phyloP scores from a whole-genome alignment of 495 filamentous ascomycete species.

The Bacidia rubella region DNA sequence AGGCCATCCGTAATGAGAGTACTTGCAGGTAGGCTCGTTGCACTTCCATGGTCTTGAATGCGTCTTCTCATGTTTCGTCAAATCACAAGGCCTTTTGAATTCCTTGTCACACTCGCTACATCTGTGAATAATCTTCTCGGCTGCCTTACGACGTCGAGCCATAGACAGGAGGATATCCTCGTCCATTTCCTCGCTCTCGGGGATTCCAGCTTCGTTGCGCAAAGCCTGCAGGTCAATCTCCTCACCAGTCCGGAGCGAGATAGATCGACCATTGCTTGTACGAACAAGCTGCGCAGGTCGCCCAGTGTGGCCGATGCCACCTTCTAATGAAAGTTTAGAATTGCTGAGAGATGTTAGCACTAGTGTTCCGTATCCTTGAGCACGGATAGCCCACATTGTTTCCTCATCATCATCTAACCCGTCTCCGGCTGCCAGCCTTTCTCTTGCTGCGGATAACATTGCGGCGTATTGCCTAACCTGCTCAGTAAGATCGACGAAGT shows the following conservation, averaged over 20 bases:
- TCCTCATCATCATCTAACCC: conserved; percentile 13
- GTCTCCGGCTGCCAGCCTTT: conserved; percentile 22
- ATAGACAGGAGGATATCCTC: conserved; percentile 74
- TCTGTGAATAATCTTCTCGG: conserved; percentile 59
- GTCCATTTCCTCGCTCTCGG: conserved; percentile 42
- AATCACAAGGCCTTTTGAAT: conserved; percentile 83
- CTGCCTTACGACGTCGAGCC: conserved; percentile 72
- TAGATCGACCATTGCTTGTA: conserved; percentile 59
- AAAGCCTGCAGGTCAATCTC: conserved; percentile 23
- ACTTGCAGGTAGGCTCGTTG: conserved; percentile 65
- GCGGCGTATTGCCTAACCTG: conserved; percentile 66
- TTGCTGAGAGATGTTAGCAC: conserved; percentile 37
- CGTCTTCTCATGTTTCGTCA: conserved; percentile 95
- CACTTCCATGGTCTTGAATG: conserved; percentile 95
- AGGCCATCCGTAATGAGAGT: conserved; percentile 75
- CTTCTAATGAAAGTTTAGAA: conserved; percentile 57
- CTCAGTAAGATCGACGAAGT: conserved; percentile 86
- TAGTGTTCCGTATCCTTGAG: neutral
- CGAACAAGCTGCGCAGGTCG: conserved; percentile 66
- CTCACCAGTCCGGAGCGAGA: conserved; percentile 57
- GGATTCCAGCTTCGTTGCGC: conserved; percentile 28
- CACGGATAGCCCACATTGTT: conserved; percentile 24
- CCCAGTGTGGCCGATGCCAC: conserved; percentile 64
- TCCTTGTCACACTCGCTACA: conserved; percentile 73
- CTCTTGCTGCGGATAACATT: conserved; percentile 40